A percentile compares a stretch with the other conserved stretches of the same genome.
These are phyloP conservation scores for Vigna nakashimae DNA, from an alignment of 306 rosid genomes.

Conservation along the genomic window DNA sequence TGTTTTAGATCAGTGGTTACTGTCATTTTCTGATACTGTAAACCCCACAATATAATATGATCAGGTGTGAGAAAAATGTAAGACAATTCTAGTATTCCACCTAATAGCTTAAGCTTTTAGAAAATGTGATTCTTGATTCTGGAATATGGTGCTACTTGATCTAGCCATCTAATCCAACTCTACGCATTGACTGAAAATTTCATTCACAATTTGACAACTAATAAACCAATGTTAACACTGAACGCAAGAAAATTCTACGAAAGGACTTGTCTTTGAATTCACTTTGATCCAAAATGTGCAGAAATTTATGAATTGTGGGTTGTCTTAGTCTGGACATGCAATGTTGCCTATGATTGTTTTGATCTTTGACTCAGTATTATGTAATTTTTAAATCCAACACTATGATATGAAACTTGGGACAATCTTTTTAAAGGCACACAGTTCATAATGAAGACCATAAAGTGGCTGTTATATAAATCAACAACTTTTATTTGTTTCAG, in stretches of 20 bases:
- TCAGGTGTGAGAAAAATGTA: background rate
- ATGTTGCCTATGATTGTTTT: conserved; percentile 8
- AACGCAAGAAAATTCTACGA: conserved; percentile 14
- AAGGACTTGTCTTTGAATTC: conserved; percentile 13
- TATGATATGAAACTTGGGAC: conserved; percentile 26
- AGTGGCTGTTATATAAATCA: conserved; percentile 25
- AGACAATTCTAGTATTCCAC: conserved; percentile 9
- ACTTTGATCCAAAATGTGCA: background rate
- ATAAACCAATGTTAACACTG: background rate
- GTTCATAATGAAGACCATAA: conserved; percentile 2
- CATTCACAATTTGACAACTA: conserved; percentile 9
- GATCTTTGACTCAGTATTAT: conserved; percentile 19
- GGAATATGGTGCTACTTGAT: background rate
- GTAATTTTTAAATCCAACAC: conserved; percentile 16
- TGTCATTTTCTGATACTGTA: no score
- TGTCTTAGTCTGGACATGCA: conserved; percentile 10
- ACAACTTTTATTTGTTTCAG: conserved; percentile 55
- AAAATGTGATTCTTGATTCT: background rate
- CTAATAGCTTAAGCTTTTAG: background rate
- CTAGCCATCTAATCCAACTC: background rate
- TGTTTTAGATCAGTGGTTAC: no score
- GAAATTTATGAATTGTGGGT: conserved; percentile 12
- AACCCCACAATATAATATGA: no score
- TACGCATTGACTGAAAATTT: background rate
- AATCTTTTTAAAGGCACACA: conserved; percentile 26